phyloP scores from a whole-genome alignment of 805 yeast genomes.

The Metschnikowia arizonensis region DNA sequence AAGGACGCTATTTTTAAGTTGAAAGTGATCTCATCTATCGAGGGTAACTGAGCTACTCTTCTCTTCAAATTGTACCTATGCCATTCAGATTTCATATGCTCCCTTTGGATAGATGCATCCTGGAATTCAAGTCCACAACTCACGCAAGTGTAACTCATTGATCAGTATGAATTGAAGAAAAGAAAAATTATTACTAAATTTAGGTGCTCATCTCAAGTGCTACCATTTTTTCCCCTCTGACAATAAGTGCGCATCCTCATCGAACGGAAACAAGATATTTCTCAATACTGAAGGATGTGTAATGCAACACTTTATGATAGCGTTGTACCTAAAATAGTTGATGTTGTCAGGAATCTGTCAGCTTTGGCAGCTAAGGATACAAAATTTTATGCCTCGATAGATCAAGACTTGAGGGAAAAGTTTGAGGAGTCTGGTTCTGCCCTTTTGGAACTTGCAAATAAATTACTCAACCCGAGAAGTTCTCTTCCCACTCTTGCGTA shows the following conservation, averaged over 20 bases:
- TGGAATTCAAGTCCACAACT: slow-evolving; percentile 39
- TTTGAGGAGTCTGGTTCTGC: slow-evolving; percentile 40
- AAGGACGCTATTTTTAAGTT: slow-evolving; percentile 21
- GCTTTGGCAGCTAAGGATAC: slow-evolving; percentile 77
- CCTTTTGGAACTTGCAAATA: slow-evolving; percentile 45
- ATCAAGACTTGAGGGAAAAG: slow-evolving; percentile 38
- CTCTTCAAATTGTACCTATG: slow-evolving; percentile 43
- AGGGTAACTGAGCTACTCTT: slow-evolving; percentile 36
- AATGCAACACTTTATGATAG: not conserved
- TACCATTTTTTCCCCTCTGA: slow-evolving; percentile 4
- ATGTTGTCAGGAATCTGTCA: slow-evolving; percentile 60
- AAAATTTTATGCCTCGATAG: slow-evolving; percentile 66
- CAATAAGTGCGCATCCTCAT: not conserved
- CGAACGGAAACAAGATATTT: slow-evolving; percentile 1
- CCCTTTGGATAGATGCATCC: slow-evolving; percentile 36
- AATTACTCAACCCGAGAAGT: slow-evolving; percentile 35
- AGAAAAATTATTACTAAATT: not conserved
- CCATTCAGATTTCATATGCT: slow-evolving; percentile 46
- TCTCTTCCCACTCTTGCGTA: slow-evolving; percentile 24
- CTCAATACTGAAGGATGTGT: slow-evolving; percentile 1
- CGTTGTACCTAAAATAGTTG: slow-evolving; percentile 45
- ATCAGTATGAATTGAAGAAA: not conserved
- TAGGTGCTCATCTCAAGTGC: slow-evolving; percentile 5
- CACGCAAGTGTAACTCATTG: slow-evolving; percentile 27
- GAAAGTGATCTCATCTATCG: slow-evolving; percentile 24